These are phyloP conservation scores for Letharia columbiana DNA, from an alignment of 495 filamentous ascomycete species.

Conservation along the genomic window DNA sequence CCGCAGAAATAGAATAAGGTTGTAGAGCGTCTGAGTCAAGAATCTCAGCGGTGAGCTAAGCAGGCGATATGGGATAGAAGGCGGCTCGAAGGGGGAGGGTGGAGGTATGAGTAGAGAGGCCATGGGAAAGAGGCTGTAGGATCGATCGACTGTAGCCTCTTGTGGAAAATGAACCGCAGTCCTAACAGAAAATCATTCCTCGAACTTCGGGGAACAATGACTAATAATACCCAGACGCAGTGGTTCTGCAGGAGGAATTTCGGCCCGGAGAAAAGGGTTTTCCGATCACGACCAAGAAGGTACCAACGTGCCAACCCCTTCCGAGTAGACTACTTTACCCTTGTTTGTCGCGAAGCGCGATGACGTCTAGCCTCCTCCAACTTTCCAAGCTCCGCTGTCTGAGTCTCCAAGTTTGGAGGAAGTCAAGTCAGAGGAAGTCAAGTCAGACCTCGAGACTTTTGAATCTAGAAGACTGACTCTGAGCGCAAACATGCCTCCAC, in stretches of 20 bases:
- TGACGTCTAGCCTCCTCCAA: conserved; percentile 1
- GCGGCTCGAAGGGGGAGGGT: conserved; percentile 41
- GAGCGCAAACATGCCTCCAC: conserved; percentile 17
- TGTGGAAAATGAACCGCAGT: not conserved
- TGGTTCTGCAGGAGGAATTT: no score
- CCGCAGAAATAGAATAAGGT: conserved; percentile 53
- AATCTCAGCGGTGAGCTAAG: conserved; percentile 43
- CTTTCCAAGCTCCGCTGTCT: not conserved
- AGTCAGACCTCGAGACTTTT: not conserved
- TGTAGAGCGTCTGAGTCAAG: conserved; percentile 49
- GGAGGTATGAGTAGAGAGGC: conserved; percentile 12
- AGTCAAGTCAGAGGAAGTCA: not conserved
- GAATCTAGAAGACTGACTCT: not conserved
- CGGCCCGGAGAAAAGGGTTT: not conserved
- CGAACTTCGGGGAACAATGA: no score
- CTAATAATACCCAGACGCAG: no score
- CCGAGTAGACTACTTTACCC: no score
- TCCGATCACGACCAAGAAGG: no score
- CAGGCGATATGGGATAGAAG: conserved; percentile 39
- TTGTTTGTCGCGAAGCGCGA: not conserved
- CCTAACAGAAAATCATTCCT: not conserved
- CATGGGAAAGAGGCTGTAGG: conserved; percentile 7
- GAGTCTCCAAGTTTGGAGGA: not conserved
- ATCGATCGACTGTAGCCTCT: not conserved
- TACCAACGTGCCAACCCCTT: no score